Conservation (phyloP, 305 asterid species). For the Galium porrigens region DNA sequence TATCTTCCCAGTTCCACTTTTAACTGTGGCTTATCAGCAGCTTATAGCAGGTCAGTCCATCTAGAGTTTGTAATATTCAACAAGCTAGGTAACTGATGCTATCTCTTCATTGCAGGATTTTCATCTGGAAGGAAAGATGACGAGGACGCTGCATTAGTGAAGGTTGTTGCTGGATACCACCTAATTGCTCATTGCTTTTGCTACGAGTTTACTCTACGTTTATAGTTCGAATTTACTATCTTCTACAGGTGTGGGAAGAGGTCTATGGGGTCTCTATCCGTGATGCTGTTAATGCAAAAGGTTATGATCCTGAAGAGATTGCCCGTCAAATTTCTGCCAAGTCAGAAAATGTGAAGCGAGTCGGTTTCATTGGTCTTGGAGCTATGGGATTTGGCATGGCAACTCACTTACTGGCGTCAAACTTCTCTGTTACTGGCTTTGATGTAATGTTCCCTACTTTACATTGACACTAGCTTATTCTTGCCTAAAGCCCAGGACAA, state of each 20-base stretch:
- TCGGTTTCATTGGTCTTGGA: constrained; percentile 94
- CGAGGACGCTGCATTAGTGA: constrained; percentile 37
- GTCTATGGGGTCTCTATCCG: constrained; percentile 53
- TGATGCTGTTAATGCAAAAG: constrained; percentile 50
- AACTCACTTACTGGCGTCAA: constrained; percentile 67
- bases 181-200: constrained; percentile 8
- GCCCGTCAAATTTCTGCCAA: constrained; percentile 43
- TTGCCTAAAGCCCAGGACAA: constrained; percentile 10
- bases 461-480: constrained; percentile 13
- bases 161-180: constrained; percentile 31
- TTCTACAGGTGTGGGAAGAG: constrained; percentile 66
- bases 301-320: constrained; percentile 63
- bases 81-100: constrained; percentile 9
- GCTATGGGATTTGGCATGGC: constrained; percentile 99
- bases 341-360: constrained; percentile 45
- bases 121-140: constrained; percentile 37
- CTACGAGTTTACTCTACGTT: constrained; percentile 14
- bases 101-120: constrained; percentile 34
- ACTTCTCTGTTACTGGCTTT: constrained; percentile 58
- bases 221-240: constrained; percentile 11
- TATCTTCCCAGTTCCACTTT: constrained; percentile 64
- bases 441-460: constrained; percentile 48
- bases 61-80: neutral
- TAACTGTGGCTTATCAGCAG: constrained; percentile 78
- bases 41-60: constrained; percentile 55